Evolutionary conservation across 163 green algal genomes (phyloP), one percentile per base, ranked within the genome.

Genomic region (Scenedesmus sp.): DNA sequence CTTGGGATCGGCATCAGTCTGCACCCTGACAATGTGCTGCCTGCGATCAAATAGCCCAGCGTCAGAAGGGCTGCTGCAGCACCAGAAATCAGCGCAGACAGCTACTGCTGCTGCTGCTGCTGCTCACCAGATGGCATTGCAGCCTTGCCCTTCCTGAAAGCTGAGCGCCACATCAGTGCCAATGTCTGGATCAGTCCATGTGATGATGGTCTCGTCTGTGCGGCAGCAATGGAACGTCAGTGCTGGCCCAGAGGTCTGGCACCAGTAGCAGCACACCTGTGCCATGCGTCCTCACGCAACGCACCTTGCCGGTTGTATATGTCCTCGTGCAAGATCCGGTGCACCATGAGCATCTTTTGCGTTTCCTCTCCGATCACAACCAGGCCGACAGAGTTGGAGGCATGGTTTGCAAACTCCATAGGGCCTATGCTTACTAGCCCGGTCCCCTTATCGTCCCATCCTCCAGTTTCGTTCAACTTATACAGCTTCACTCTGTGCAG

Each of bases 391-490:
- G 93, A 95, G 93, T 87, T 91, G 87, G 56, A 81, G 42, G 83
- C 33, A 46, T 73, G 56, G 89, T 89, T 90, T 80, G 89, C 89
- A 80, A 99, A 97, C 96, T 99, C 96, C 86, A 99, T 93, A 61
- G 97, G 97, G 91, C 99, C 96, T 24, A 99, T 93, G 7, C 94
- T 96, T 0, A 99, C 96, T 59, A 97, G 93, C 13, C 98, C 98
- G 10, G 97, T 99, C 26, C 98, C 98, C 70, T 97, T 98, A 93
- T 99, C 98, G 89, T 99, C 97, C 98, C 98, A 99, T 61, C 96
- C 91, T 1, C 97, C 97, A 20, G 97, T 94, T 18, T 96, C 90
- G 73, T 97, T 98, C 1, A 99, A 92, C 24, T 95, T 95, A 89
- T 99, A 99, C 0, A 99, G 94, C 91, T 99, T 99, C 1, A 99